phyloP scores from a whole-genome alignment of 208 protist genomes.

The Blastocrithidia nonstop region DNA sequence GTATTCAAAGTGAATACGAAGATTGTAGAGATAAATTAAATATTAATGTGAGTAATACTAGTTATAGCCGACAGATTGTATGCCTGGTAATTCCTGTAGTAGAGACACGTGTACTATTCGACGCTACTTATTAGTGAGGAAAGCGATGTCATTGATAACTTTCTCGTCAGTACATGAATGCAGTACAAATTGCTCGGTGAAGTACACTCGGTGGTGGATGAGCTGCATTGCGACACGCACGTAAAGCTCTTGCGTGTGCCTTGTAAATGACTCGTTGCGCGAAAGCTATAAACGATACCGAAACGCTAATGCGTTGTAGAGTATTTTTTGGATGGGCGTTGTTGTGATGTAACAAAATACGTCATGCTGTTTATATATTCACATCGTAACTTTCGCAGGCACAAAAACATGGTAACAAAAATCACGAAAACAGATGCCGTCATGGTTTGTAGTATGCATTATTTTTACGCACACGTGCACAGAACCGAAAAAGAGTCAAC shows the following conservation, averaged over 20 bases:
- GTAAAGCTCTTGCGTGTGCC: constrained; percentile 36
- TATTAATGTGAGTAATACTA: too few species aligned
- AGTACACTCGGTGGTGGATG: constrained; percentile 61
- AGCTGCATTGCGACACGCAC: constrained; percentile 44
- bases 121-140: too few species aligned
- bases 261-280: constrained; percentile 27
- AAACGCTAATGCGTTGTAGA: constrained; percentile 29
- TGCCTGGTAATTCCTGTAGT: too few species aligned
- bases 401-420: constrained; percentile 7
- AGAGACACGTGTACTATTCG: too few species aligned
- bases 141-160: too few species aligned
- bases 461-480: too few species aligned
- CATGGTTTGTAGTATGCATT: too few species aligned
- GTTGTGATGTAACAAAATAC: constrained; percentile 34
- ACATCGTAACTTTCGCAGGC: constrained; percentile 14
- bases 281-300: constrained; percentile 14
- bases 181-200: constrained; percentile 30
- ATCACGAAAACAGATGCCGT: constrained; percentile 46
- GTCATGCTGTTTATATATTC: constrained; percentile 24
- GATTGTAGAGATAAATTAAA: too few species aligned
- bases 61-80: too few species aligned
- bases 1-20: too few species aligned
- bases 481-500: too few species aligned
- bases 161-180: constrained; percentile 25
- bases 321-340: constrained; percentile 59